Evolutionary conservation across 164 flowering plant species (phyloP), one percentile per base, ranked within the genome.

Genomic region (Piper betle): DNA sequence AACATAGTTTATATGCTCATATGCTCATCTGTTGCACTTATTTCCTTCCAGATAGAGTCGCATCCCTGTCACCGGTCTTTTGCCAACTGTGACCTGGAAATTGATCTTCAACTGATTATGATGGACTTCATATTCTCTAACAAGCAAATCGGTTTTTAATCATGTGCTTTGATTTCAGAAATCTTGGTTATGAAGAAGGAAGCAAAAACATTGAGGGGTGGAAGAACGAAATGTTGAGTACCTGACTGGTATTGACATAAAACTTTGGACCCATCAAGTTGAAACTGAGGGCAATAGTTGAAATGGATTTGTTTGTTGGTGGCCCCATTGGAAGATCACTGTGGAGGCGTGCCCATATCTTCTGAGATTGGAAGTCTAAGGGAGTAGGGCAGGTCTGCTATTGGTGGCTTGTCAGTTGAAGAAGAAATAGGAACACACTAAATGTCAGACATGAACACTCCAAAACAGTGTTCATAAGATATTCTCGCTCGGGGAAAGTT

Each of bases 1-100:
- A 25, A 25, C 1, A 25, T 25, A 25, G 1, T 25, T 25, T 25
- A 25, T 25, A 25, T 25, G 33, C 33, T 25, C 33, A 25, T 25
- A 25, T 3, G 20, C 40, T 57, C 62, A 86, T 91, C 94, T 82
- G 57, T 86, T 78, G 72, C 72, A 69, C 68, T 84, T 86, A 67
- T 70, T 80, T 65, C 96, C 96, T 55, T 88, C 96, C 9, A 91
- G 82, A 62, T 77, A 85, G 54, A 88, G 69, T 13, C 97, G 68
- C 84, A 91, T 78, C 59, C 96, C 96, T 2, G 90, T 86, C 46
- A 91, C 87, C 0, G 94, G 91, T 16, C 68, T 72, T 55, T 63
- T 77, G 39, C 76, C 84, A n/a, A 73, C 81, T 0, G 40, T 68
- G 17, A 88, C 92, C 91, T 88, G 73, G 17, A 37, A 58, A 59